Conservation (phyloP, 352 stramenopile species). For the Globisporangium iwayamae region DNA sequence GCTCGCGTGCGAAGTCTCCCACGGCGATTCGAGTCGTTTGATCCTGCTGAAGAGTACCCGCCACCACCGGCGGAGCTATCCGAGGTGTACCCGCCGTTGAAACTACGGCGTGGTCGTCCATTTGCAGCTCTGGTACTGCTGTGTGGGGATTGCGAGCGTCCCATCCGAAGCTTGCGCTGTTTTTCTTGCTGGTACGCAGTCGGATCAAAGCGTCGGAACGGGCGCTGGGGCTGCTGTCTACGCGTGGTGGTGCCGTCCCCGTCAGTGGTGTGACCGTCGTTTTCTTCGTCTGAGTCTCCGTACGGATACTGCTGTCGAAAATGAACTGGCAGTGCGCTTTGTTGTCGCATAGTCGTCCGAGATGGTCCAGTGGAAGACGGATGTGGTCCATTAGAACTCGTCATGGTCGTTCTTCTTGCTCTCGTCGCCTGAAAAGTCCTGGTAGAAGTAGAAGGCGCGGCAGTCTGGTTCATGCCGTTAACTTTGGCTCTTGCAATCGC, state of each 20-base stretch:
- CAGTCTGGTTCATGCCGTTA: neutral
- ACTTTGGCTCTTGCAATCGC: conserved; percentile 54
- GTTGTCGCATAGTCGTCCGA: neutral
- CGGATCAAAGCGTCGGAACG: conserved; percentile 72
- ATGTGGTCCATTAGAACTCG: neutral
- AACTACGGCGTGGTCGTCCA: conserved; percentile 7
- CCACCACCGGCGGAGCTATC: conserved; percentile 59
- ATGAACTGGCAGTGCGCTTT: conserved; percentile 16
- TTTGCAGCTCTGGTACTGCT: neutral
- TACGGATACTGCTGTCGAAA: conserved; percentile 28
- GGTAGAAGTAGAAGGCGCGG: neutral
- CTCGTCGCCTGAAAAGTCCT: conserved; percentile 2
- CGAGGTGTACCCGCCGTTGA: conserved; percentile 49
- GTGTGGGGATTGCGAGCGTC: conserved; percentile 31
- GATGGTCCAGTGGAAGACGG: neutral
- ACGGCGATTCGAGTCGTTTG: conserved; percentile 46
- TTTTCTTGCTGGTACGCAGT: conserved; percentile 81
- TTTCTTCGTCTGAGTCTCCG: conserved; percentile 25
- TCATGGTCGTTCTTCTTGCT: neutral
- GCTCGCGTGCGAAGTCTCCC: conserved; percentile 29
- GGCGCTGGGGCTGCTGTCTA: conserved; percentile 12
- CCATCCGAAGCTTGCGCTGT: conserved; percentile 45
- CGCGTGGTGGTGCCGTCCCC: conserved; percentile 15
- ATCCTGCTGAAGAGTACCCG: conserved; percentile 57
- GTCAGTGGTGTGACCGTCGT: conserved; percentile 1